Evolutionary conservation across 1,284 basidiomycete species (phyloP).

Genomic region (Trametes versicolor): DNA sequence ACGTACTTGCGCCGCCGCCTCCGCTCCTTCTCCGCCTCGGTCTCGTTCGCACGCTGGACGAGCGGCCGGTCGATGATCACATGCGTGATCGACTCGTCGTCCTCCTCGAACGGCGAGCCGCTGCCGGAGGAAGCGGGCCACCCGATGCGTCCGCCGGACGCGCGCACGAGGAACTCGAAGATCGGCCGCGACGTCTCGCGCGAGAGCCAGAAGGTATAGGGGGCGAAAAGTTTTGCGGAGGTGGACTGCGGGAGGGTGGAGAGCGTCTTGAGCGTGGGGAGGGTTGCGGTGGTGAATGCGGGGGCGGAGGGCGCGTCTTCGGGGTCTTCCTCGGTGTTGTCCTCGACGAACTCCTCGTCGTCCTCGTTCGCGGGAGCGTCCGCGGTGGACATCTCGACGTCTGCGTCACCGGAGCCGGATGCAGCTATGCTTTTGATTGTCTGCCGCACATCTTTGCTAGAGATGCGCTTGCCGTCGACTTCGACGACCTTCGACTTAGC

Average conservation of each 20-base stretch:
- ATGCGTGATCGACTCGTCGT: slow-evolving; percentile 90
- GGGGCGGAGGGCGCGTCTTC: slow-evolving; percentile 68
- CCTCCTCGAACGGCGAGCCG: slow-evolving; percentile 82
- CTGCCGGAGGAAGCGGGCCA: slow-evolving; percentile 90
- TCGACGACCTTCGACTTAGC: slow-evolving; percentile 56
- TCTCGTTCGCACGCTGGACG: slow-evolving; percentile 59
- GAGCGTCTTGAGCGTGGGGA: slow-evolving; percentile 86
- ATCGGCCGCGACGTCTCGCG: slow-evolving; percentile 93
- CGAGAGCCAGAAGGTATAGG: slow-evolving; percentile 95
- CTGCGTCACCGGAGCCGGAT: slow-evolving; percentile 45
- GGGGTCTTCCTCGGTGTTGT: slow-evolving; percentile 69
- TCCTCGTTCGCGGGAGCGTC: slow-evolving; percentile 49
- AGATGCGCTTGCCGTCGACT: slow-evolving; percentile 65
- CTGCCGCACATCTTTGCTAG: slow-evolving; percentile 76
- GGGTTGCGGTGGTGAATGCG: slow-evolving; percentile 77
- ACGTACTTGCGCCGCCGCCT: slow-evolving; percentile 85
- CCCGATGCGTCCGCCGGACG: slow-evolving; percentile 91
- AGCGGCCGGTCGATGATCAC: slow-evolving; percentile 94
- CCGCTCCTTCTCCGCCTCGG: slow-evolving; percentile 68
- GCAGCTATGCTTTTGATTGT: slow-evolving; percentile 72
- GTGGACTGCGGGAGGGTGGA: slow-evolving; percentile 63
- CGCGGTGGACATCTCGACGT: slow-evolving; percentile 51
- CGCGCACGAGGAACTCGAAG: slow-evolving; percentile 95
- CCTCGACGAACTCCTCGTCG: slow-evolving; percentile 78
- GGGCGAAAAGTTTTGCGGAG: slow-evolving; percentile 77